Evolutionary conservation across 1,139 yeast genomes (phyloP).

Genomic region (Suhomyces panamericanus): DNA sequence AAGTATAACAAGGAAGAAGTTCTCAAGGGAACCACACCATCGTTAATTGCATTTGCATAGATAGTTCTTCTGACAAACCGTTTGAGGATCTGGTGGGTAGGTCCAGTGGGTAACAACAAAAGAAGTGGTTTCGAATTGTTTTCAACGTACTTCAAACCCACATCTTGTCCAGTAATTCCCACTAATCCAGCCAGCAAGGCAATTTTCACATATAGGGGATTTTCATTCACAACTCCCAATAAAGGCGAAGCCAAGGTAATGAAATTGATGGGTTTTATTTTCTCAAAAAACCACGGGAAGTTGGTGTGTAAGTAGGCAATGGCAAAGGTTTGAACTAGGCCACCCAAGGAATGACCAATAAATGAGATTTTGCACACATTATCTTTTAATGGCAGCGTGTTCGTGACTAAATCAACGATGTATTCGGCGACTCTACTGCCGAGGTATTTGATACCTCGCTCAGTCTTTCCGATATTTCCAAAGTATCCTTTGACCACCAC

Average conservation of each 20-base stretch:
- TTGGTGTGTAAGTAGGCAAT: conserved; percentile 74
- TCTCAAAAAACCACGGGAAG: conserved; percentile 70
- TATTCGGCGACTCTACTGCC: conserved; percentile 84
- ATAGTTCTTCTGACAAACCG: conserved; percentile 69
- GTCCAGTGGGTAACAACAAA: conserved; percentile 75
- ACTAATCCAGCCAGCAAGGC: conserved; percentile 87
- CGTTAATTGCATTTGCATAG: conserved; percentile 78
- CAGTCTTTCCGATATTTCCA: conserved; percentile 87
- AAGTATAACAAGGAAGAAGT: conserved; percentile 80
- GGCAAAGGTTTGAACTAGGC: conserved; percentile 86
- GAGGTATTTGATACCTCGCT: conserved; percentile 81
- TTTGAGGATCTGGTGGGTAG: conserved; percentile 66
- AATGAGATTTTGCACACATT: conserved; percentile 70
- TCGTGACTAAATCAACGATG: conserved; percentile 57
- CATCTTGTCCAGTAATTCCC: conserved; percentile 91
- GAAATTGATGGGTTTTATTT: conserved; percentile 75
- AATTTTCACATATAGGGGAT: conserved; percentile 82
- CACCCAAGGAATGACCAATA: conserved; percentile 92
- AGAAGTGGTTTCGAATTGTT: conserved; percentile 59
- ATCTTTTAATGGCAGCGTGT: conserved; percentile 31
- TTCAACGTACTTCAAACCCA: conserved; percentile 58
- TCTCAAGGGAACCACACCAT: conserved; percentile 88
- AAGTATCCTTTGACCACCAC: conserved; percentile 78
- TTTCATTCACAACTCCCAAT: conserved; percentile 80
- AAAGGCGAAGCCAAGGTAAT: conserved; percentile 86